These are phyloP conservation scores for Sanguinoderma infundibulare DNA, from an alignment of 1,284 basidiomycete genomes.

Conservation along the genomic window DNA sequence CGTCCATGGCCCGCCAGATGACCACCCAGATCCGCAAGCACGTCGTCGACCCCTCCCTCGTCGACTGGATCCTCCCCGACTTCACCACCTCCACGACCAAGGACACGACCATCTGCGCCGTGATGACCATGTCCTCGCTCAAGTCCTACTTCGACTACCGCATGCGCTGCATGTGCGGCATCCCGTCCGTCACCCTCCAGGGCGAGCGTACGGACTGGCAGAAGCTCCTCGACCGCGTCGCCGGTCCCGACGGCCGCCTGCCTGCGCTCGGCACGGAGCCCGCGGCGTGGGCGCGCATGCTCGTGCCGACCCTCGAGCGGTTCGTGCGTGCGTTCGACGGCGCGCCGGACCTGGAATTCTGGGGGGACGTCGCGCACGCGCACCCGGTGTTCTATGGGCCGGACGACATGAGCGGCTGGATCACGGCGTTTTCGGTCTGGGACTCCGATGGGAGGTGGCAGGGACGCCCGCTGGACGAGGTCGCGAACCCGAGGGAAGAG, in stretches of 20 bases:
- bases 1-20: slow-evolving; percentile 38
- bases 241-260: slow-evolving; percentile 37
- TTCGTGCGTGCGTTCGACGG: slow-evolving; percentile 42
- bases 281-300: slow-evolving; percentile 36
- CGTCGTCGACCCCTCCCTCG: slow-evolving; percentile 41
- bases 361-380: slow-evolving; percentile 35
- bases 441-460: slow-evolving; percentile 38
- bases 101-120: slow-evolving; percentile 44
- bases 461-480: slow-evolving; percentile 16
- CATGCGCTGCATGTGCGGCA: slow-evolving; percentile 42
- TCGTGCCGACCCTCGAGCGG: slow-evolving; percentile 37
- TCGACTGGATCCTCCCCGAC: slow-evolving; percentile 48
- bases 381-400: slow-evolving; percentile 22
- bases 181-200: slow-evolving; percentile 51
- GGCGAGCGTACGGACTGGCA: slow-evolving; percentile 43
- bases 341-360: slow-evolving; percentile 39
- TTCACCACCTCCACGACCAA: slow-evolving; percentile 51
- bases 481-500: background rate
- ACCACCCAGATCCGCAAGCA: slow-evolving; percentile 27
- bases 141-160: slow-evolving; percentile 42
- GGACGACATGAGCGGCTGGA: slow-evolving; percentile 37
- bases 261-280: slow-evolving; percentile 36
- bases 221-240: slow-evolving; percentile 34
- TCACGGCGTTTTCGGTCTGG: slow-evolving; percentile 45
- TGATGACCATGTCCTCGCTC: slow-evolving; percentile 50